Base-by-base conservation (phyloP, 495 filamentous ascomycete species). In the Podospora pseudocomata region DNA sequence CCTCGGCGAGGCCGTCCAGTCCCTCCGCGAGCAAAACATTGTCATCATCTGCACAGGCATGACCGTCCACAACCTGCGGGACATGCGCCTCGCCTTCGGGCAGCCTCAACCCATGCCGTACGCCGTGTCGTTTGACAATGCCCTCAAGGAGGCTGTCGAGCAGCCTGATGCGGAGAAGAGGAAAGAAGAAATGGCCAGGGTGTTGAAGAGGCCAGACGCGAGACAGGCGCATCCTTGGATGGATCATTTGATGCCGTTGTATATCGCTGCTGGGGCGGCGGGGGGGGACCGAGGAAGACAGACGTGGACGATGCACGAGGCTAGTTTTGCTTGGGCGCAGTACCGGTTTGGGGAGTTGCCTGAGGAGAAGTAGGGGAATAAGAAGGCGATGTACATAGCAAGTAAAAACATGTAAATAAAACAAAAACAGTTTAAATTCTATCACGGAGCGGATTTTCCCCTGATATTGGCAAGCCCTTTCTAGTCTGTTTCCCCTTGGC, bases 21-120 rank as follows among this genome's bases (percentile, higher is more conserved):
- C 78, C 26, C 87, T 96, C 5, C 88, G 92, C 28, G 87, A 91
- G 49, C 86, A 93, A 68, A 86, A 86, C 59, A 84, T 95, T 61
- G 80, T 91, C 39, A 88, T 96, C 60, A 87, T 96, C 57, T 85
- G 86, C 20, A 89, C 91, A 0, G 92, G 93, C n/a, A 94, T 94
- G 92, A 90, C 90, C 1, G 93, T 93, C 26, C 92, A 95, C 73
- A 95, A 95, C 74, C 82, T 94, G 53, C 83, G 87, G n/a, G 91
- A 93, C 71, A 26, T 90, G 68, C 80, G 81, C 13, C 80, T 80
- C 61, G 74, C 82, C 1, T 78, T 74, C 63, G 83, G 78, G 5
- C 77, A 80, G n/a, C 72, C 82, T 19, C 74, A 68, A 18, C 85
- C 86, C 2, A 54, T 89, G 73, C 87, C 87, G n/a, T 92, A 93